A percentile compares a stretch with the other conserved stretches of the same genome.
phyloP scores from a whole-genome alignment of 371 early-diverging fungal species.

The Spraguea lophii region DNA sequence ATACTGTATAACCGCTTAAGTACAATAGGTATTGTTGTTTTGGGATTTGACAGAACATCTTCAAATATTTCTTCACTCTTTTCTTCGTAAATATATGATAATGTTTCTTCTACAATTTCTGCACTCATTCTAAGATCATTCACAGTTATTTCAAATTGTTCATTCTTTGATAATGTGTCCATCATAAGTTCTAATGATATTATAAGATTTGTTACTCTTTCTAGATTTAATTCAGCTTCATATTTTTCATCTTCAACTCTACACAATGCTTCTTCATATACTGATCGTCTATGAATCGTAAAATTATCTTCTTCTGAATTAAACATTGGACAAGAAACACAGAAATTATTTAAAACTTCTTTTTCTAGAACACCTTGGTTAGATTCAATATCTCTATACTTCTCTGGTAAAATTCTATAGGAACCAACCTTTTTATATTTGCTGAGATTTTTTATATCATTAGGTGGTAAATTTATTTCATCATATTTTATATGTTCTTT shows the following conservation, averaged over 20 bases:
- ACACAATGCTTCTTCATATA: conserved; percentile 76
- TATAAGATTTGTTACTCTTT: conserved; percentile 70
- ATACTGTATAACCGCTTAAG: conserved; percentile 79
- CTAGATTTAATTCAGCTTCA: conserved; percentile 84
- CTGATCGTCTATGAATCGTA: conserved; percentile 69
- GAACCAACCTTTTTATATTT: conserved; percentile 17
- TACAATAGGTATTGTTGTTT: conserved; percentile 73
- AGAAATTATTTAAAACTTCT: conserved; percentile 79
- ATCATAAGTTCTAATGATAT: conserved; percentile 65
- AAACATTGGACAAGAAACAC: conserved; percentile 76
- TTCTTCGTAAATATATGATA: conserved; percentile 47
- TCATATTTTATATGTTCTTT: conserved; percentile 74
- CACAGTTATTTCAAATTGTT: conserved; percentile 53
- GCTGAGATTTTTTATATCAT: conserved; percentile 8
- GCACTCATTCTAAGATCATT: conserved; percentile 49
- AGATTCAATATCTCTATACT: conserved; percentile 50
- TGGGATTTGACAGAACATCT: conserved; percentile 67
- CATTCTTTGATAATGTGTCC: conserved; percentile 33
- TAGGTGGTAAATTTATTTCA: conserved; percentile 40
- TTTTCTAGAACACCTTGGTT: conserved; percentile 65
- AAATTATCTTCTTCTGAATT: conserved; percentile 76
- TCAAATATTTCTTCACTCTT: conserved; percentile 45
- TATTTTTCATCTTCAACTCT: conserved; percentile 88
- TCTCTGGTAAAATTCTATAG: conserved; percentile 26
- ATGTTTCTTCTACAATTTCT: conserved; percentile 52